Base-by-base conservation (phyloP, 2,329 filamentous ascomycete genomes). In the Lachnellula subtilissima region DNA sequence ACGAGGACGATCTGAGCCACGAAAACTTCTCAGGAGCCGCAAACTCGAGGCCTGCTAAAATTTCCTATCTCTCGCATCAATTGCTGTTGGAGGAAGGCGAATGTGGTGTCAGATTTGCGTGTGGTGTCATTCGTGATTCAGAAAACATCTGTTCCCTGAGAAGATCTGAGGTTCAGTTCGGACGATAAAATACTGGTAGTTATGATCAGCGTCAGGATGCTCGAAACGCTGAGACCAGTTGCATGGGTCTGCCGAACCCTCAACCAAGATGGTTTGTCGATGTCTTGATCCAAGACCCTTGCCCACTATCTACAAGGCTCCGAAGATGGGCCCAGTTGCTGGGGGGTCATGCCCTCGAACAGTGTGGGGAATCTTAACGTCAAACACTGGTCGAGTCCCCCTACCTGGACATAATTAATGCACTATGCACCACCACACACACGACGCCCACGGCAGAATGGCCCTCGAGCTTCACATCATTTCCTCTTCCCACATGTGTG, bases 341-440 rank as follows among this genome's bases (percentile, higher is more conserved):
- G 62, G 64, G 63, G 65, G 64, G 56, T 63, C 57, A 62, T 57
- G 53, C 57, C 60, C 60, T 58, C 50, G 58, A 60, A 59, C 50
- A 63, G 62, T 67, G 64, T 68, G 65, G 66, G 63, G 65, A 67
- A 63, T 64, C 55, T 65, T 55, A 69, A 69, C 66, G 55, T 69
- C 65, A 69, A 69, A 69, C 67, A 68, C 64, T 64, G 55, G 65
- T 58, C 65, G 61, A 67, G 61, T 64, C 58, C 57, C 56, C 56
- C 55, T 61, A 66, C 59, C 57, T 48, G 58, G 58, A 11, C 62
- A 64, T 64, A 61, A 62, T 68, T 59, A 64, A 69, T 69, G 67
- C 67, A 65, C 62, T 67, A 65, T 65, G 64, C 63, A 61, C 52
- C 58, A 56, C 59, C 56, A 52, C 53, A 46, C 43, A 28, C 22